Evolutionary conservation across 192 early-diverging fungal genomes (phyloP).

Genomic region (Coemansia sp.): DNA sequence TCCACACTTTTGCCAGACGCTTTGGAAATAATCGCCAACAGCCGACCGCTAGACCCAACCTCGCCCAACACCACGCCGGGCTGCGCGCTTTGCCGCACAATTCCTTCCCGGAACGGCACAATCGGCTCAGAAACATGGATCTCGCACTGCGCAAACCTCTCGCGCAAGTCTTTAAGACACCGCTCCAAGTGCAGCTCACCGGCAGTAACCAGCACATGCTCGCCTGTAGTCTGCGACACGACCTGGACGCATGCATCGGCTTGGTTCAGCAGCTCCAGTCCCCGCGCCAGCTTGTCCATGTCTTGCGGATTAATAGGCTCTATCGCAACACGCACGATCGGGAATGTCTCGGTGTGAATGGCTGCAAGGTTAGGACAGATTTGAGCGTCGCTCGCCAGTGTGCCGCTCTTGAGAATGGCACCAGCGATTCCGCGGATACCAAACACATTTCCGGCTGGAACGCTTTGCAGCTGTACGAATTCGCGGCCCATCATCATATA

Average conservation of each 20-base stretch:
- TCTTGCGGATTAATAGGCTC: slow-evolving; percentile 90
- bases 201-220: slow-evolving; percentile 94
- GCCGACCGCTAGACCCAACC: slow-evolving; percentile 36
- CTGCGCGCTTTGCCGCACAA: slow-evolving; percentile 58
- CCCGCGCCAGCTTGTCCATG: slow-evolving; percentile 82
- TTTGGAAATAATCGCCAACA: slow-evolving; percentile 38
- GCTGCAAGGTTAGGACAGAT: slow-evolving; percentile 76
- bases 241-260: slow-evolving; percentile 96
- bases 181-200: slow-evolving; percentile 97
- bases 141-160: slow-evolving; percentile 90
- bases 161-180: slow-evolving; percentile 90
- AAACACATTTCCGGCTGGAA: slow-evolving; percentile 95
- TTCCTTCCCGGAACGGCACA: slow-evolving; percentile 96
- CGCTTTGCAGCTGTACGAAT: slow-evolving; percentile 74
- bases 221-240: slow-evolving; percentile 88
- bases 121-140: slow-evolving; percentile 94
- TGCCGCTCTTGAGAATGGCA: slow-evolving; percentile 93
- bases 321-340: slow-evolving; percentile 95
- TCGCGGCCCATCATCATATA: slow-evolving; percentile 99
- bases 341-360: slow-evolving; percentile 59
- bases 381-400: slow-evolving; percentile 68
- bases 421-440: slow-evolving; percentile 88
- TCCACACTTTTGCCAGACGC: neutral
- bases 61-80: slow-evolving; percentile 38
- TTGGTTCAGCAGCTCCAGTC: slow-evolving; percentile 88